Evolutionary conservation across 345 rosid genomes (phyloP).

Genomic region (Citrus medica): DNA sequence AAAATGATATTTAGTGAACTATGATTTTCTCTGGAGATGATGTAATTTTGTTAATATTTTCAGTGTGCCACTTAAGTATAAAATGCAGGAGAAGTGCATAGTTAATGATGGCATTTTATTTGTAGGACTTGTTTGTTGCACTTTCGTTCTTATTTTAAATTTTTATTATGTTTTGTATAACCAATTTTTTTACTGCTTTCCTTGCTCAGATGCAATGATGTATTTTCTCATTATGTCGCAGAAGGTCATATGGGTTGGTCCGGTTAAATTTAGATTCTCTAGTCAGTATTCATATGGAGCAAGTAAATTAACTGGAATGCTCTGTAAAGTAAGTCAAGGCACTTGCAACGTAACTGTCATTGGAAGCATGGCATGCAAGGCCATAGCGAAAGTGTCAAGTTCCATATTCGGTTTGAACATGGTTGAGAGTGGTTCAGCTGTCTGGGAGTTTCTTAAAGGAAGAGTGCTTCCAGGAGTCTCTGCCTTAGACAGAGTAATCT

Average conservation of each 20-base stretch:
- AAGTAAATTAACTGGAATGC: constrained; percentile 36
- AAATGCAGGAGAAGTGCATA: neutral
- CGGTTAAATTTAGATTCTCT: constrained; percentile 40
- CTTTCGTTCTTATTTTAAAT: neutral
- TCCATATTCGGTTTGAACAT: constrained; percentile 19
- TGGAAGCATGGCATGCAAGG: constrained; percentile 40
- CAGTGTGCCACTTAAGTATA: neutral
- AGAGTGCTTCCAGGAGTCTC: constrained; percentile 55
- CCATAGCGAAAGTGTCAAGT: constrained; percentile 30
- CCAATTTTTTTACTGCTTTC: constrained; percentile 5
- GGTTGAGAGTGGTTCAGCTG: constrained; percentile 48
- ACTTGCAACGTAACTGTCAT: constrained; percentile 46
- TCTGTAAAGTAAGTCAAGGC: constrained; percentile 29
- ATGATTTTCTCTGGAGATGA: neutral
- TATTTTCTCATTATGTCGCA: constrained; percentile 21
- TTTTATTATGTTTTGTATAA: neutral
- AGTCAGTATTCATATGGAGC: constrained; percentile 29
- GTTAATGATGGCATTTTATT: neutral
- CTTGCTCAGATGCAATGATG: neutral
- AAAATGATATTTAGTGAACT: neutral
- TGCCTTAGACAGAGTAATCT: constrained; percentile 63
- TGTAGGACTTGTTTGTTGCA: neutral
- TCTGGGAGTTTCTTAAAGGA: constrained; percentile 66
- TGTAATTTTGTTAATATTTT: neutral
- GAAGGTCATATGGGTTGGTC: constrained; percentile 67